A percentile compares a stretch with the other conserved stretches of the same genome.
phyloP scores from a whole-genome alignment of 2,329 filamentous ascomycete species.

The Nemania sp. region DNA sequence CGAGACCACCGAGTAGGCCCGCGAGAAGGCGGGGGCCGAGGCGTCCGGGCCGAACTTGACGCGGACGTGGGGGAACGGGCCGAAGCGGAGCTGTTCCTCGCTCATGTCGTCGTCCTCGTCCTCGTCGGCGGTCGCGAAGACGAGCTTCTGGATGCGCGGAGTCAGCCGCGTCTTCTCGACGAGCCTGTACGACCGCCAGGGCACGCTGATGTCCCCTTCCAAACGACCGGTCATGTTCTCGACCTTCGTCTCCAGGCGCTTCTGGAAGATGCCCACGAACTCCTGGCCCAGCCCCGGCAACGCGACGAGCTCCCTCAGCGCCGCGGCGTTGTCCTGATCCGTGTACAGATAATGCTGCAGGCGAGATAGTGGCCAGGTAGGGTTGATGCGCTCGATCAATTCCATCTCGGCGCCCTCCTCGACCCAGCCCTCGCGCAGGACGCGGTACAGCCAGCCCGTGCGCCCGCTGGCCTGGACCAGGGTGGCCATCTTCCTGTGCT shows the following conservation, averaged over 20 bases:
- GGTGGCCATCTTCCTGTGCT: conserved; percentile 63
- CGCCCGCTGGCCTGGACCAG: conserved; percentile 59
- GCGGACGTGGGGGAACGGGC: conserved; percentile 57
- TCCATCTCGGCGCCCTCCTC: conserved; percentile 58
- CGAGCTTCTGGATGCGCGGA: conserved; percentile 52
- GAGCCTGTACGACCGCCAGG: conserved; percentile 53
- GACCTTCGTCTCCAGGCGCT: conserved; percentile 52
- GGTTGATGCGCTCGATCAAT: conserved; percentile 58
- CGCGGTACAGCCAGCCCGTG: conserved; percentile 68
- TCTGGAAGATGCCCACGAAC: conserved; percentile 51
- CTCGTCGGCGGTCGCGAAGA: conserved; percentile 51
- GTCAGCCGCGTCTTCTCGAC: conserved; percentile 57
- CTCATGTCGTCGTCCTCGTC: conserved; percentile 43
- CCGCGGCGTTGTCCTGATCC: conserved; percentile 54
- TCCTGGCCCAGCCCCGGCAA: conserved; percentile 56
- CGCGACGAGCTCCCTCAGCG: conserved; percentile 54
- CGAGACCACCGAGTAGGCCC: conserved; percentile 62
- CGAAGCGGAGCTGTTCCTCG: conserved; percentile 41
- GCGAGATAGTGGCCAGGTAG: conserved; percentile 63
- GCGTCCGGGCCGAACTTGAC: conserved; percentile 61
- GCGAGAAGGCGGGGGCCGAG: conserved; percentile 52
- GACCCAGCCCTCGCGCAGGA: conserved; percentile 59
- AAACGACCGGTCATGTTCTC: conserved; percentile 39
- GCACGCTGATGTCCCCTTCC: conserved; percentile 35
- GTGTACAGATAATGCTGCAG: conserved; percentile 65